Conservation (phyloP, 192 early-diverging fungal genomes). For the Entomortierella chlamydospora region DNA sequence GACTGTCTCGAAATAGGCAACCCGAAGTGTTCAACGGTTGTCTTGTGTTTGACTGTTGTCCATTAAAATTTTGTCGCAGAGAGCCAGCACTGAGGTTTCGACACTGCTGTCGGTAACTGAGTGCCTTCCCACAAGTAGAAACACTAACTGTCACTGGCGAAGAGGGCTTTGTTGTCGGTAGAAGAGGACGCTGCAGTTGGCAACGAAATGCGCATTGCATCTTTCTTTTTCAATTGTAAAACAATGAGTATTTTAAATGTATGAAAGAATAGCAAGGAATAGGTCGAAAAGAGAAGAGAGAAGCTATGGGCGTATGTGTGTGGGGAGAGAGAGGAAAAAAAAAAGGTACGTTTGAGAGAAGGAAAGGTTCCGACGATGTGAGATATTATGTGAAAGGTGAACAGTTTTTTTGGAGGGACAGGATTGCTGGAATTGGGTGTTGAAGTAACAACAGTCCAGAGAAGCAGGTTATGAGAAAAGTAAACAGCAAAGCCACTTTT, state of each 20-base stretch:
- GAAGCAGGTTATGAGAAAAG: neutral
- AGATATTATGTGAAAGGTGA: no score
- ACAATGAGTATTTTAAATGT: neutral
- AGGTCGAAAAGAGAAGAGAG: neutral
- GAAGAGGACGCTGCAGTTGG: constrained; percentile 20
- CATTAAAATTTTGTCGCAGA: neutral
- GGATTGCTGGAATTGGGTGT: no score
- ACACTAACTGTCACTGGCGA: neutral
- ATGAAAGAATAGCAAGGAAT: neutral
- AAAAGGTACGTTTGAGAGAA: no score
- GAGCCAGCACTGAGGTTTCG: neutral
- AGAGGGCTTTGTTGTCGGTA: neutral
- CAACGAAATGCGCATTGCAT: constrained; percentile 42
- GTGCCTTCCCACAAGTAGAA: neutral
- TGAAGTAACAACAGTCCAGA: neutral
- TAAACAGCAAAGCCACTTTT: constrained; percentile 38
- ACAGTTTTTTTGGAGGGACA: no score
- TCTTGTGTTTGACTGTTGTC: neutral
- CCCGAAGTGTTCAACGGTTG: neutral
- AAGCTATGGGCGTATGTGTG: no score
- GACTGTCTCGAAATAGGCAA: neutral
- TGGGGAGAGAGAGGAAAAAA: no score
- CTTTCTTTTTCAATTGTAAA: constrained; percentile 1
- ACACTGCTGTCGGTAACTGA: neutral
- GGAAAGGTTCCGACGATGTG: no score